Base-by-base conservation (phyloP, 75 land plant species). In the Sequoia sempervirens region DNA sequence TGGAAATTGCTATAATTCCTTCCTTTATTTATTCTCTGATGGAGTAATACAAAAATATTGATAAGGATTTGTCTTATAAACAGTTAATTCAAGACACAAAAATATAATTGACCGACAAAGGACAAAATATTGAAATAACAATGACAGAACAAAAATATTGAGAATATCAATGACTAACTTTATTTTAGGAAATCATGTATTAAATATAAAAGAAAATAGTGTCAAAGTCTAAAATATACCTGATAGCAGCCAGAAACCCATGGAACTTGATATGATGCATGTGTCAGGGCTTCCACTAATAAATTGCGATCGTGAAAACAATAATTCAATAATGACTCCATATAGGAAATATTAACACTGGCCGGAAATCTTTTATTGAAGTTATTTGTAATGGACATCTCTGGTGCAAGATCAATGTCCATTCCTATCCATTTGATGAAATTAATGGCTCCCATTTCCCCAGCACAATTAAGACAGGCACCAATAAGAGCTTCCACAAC, bases 401-500 rank as follows among this genome's bases (percentile, higher is more conserved):
- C 72, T 58, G 80, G 81, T 64, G 88, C 88, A 34, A 85, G 9
- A 74, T 87, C 83, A 37, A 94, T 87, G 26, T 89, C 72, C 9
- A 91, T 85, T n/a, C 98, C 98, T 73, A 93, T 85, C 93, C 93
- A 90, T n/a, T 88, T 75, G 91, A 96, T 86, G 84, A 96, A 92
- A 32, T 50, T 30, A 32, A 91, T 75, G 13, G 95, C 96, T 58
- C 90, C 89, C 3, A 32, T 53, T 76, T 89, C 91, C 73, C 93
- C 94, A 41, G 91, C 90, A 41, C 88, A 83, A 66, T 85, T 88
- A 80, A 94, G 89, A 80, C 83, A 95, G 61, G 95, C 98, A 45
- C 97, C 98, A 75, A 96, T 93, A 5, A 96, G 86, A 30, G 98
- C 94, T 85, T 96, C 98, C 38, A 92, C 90, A 40, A 92, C 96